A percentile compares a stretch with the other conserved stretches of the same genome.
These are phyloP conservation scores for Fusarium solani-melongenae DNA, from an alignment of 2,329 filamentous ascomycete genomes.

Conservation along the genomic window DNA sequence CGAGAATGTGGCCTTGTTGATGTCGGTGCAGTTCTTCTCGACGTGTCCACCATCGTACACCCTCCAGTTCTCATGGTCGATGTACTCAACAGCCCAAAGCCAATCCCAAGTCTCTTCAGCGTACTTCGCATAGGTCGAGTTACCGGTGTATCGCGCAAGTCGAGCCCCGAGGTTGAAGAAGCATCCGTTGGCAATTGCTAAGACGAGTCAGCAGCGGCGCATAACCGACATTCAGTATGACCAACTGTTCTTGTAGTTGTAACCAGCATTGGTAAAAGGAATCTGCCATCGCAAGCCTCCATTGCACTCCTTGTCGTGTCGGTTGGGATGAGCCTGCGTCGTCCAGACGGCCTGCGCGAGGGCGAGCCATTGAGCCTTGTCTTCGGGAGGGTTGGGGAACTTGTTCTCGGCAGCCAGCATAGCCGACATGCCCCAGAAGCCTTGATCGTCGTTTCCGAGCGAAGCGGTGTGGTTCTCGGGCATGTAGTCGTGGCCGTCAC, in stretches of 20 bases:
- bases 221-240: neutral
- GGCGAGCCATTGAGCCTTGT: slow-evolving; percentile 69
- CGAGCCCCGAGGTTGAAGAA: slow-evolving; percentile 76
- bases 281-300: slow-evolving; percentile 85
- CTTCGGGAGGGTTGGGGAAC: slow-evolving; percentile 67
- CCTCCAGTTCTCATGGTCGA: slow-evolving; percentile 69
- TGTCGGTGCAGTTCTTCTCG: slow-evolving; percentile 66
- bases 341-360: slow-evolving; percentile 78
- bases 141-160: slow-evolving; percentile 76
- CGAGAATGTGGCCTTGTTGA: slow-evolving; percentile 73
- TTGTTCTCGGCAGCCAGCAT: slow-evolving; percentile 74
- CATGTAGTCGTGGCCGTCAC: slow-evolving; percentile 68
- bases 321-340: slow-evolving; percentile 67
- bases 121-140: slow-evolving; percentile 71
- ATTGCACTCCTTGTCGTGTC: slow-evolving; percentile 72
- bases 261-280: slow-evolving; percentile 77
- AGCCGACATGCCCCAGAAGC: slow-evolving; percentile 75
- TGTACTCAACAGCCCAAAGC: slow-evolving; percentile 64
- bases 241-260: slow-evolving; percentile 76
- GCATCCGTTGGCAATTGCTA: slow-evolving; percentile 69
- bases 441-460: slow-evolving; percentile 77
- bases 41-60: slow-evolving; percentile 74
- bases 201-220: neutral
- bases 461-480: slow-evolving; percentile 68
- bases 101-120: slow-evolving; percentile 73